Evolutionary conservation across 805 yeast species (phyloP), one percentile per base, ranked within the genome.

Genomic region (Alloascoidea africana): DNA sequence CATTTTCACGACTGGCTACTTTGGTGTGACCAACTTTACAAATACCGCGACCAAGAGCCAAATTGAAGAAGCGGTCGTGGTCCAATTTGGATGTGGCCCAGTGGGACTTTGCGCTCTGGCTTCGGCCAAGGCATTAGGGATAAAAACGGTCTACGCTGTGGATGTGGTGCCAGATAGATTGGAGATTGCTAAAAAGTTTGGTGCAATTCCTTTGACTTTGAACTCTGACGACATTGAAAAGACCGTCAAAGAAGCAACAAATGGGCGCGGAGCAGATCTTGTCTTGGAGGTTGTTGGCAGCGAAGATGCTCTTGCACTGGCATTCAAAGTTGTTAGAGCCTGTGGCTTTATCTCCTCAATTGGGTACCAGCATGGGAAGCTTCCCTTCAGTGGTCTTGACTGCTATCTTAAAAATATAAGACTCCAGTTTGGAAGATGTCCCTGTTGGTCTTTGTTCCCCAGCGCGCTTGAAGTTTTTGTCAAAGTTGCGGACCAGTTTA

Each of bases 341-440:
- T 73, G 71, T 27, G 81, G 81, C 4, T 66, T 68, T 38, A 67
- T 74, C 35, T 61, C 68, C 6, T 68, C 76, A 0, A 58, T 74
- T 16, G 82, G 82, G 2, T 73, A 73, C 62, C 75, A 71, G 16
- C 77, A 72, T 42, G 76, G 65, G 3, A 62, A 60, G 0, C 48
- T 74, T 5, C 79, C 80, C 3, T 69, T 74, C 47, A 56, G 59
- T 36, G 79, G 76, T 0, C 52, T 72, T 19, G 75, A 74, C 37
- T 70, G 76, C 41, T 74, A 74, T 45, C 49, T 65, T 48, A 74
- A 74, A 48, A 70, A 73, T 42, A 55, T 72, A 39, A 67, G 69
- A 6, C 46, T 73, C 33, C 73, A 74, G 19, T 74, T 74, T 50
- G 82, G 82, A 3, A 53, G 81, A 47, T 74, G 81, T 51, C 79